Percentiles rank a stretch among this genome's conserved stretches.
Evolutionary conservation across 371 early-diverging fungal genomes (phyloP).

Genomic region (Lichtheimia ornata): DNA sequence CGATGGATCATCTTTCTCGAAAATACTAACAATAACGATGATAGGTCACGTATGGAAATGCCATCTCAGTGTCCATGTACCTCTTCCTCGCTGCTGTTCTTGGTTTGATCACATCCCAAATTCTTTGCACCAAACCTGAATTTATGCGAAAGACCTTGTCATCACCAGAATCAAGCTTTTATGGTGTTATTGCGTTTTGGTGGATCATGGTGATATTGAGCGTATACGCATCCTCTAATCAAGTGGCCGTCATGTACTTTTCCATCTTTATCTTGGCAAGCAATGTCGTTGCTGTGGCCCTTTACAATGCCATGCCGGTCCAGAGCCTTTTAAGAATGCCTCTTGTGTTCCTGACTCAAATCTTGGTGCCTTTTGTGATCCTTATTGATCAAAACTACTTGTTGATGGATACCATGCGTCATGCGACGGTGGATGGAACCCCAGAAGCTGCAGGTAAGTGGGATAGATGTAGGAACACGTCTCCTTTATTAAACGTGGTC

Average conservation of each 20-base stretch:
- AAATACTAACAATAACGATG: neutral
- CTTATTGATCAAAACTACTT: conserved; percentile 48
- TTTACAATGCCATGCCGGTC: conserved; percentile 32
- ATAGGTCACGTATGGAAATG: conserved; percentile 43
- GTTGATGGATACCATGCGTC: conserved; percentile 55
- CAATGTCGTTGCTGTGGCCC: conserved; percentile 30
- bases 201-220: conserved; percentile 41
- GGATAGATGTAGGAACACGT: conserved; percentile 19
- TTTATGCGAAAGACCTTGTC: conserved; percentile 7
- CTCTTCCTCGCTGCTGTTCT: conserved; percentile 14
- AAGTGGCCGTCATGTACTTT: conserved; percentile 48
- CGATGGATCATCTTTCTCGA: neutral
- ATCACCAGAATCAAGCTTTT: conserved; percentile 21
- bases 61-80: conserved; percentile 24
- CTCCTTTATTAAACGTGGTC: conserved; percentile 14
- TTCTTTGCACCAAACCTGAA: conserved; percentile 30
- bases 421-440: conserved; percentile 60
- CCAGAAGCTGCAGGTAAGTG: conserved; percentile 54
- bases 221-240: conserved; percentile 22
- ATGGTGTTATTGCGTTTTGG: conserved; percentile 53
- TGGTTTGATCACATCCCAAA: conserved; percentile 24
- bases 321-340: conserved; percentile 30
- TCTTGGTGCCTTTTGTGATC: conserved; percentile 41
- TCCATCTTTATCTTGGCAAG: conserved; percentile 40
- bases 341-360: conserved; percentile 36